Evolutionary conservation across 768 basidiomycete genomes (phyloP).

Genomic region (Phaeotremella skinneri): DNA sequence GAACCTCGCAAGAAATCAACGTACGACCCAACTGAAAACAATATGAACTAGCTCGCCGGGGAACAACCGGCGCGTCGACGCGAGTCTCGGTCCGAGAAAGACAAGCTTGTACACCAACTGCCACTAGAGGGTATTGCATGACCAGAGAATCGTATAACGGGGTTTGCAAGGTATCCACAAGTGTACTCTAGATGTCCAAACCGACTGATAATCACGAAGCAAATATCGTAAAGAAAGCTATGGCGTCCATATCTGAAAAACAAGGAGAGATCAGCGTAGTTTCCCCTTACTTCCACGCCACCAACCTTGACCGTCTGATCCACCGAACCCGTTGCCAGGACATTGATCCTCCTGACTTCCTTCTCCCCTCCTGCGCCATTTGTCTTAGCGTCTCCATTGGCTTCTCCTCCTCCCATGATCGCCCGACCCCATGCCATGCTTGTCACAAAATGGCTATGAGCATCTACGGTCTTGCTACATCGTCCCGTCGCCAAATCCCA

Average conservation of each 20-base stretch:
- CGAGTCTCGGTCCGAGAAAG: background rate
- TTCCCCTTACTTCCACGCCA: background rate
- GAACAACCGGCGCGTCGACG: background rate
- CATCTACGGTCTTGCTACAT: conserved; percentile 81
- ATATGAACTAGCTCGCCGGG: too few species aligned
- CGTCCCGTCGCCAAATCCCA: conserved; percentile 86
- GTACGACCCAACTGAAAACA: too few species aligned
- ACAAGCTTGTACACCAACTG: background rate
- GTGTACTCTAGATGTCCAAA: background rate
- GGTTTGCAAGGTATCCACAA: background rate
- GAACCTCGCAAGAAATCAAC: too few species aligned
- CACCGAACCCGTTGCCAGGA: conserved; percentile 57
- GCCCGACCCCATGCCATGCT: conserved; percentile 75
- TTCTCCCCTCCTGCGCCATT: conserved; percentile 20
- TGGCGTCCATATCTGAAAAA: conserved; percentile 18
- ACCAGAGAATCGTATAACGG: background rate
- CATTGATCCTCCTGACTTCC: conserved; percentile 54
- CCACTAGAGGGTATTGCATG: background rate
- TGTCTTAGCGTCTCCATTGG: conserved; percentile 18
- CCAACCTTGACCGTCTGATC: conserved; percentile 56
- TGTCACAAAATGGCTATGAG: conserved; percentile 79
- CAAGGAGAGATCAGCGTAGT: background rate
- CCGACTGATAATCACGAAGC: background rate
- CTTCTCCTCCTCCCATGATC: conserved; percentile 38
- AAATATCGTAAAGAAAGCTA: background rate